These are phyloP conservation scores for Amanita thiersii DNA, from an alignment of 768 basidiomycete genomes.

Conservation along the genomic window DNA sequence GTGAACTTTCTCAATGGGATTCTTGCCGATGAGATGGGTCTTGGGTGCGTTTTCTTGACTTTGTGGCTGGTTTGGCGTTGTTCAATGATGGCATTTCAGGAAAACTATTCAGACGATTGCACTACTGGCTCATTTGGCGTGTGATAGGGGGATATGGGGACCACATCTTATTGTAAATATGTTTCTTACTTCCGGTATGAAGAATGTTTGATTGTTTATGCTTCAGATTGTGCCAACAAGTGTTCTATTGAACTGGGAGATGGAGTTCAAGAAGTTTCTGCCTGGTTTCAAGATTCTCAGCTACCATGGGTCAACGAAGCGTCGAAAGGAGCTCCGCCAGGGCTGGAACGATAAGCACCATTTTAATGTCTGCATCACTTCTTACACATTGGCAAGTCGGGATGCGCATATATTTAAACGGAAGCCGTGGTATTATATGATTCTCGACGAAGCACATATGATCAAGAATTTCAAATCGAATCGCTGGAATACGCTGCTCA, in stretches of 20 bases:
- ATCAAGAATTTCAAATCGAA: conserved; percentile 96
- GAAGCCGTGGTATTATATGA: conserved; percentile 93
- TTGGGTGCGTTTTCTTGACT: conserved; percentile 53
- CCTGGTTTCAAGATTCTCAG: conserved; percentile 82
- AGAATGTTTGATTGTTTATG: conserved; percentile 9
- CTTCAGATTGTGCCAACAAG: conserved; percentile 85
- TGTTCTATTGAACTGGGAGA: conserved; percentile 92
- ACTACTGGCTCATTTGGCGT: conserved; percentile 86
- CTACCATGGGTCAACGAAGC: conserved; percentile 87
- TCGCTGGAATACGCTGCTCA: conserved; percentile 85
- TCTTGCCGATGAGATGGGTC: conserved; percentile 90
- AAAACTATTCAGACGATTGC: conserved; percentile 97
- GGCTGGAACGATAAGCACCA: conserved; percentile 87
- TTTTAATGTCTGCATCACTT: conserved; percentile 94
- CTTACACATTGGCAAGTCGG: conserved; percentile 86
- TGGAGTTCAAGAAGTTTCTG: conserved; percentile 95
- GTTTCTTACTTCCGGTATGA: neutral
- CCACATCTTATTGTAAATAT: conserved; percentile 75
- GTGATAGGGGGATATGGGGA: conserved; percentile 86
- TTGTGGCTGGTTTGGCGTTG: neutral
- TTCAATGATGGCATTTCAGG: conserved; percentile 28
- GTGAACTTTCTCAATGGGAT: conserved; percentile 76
- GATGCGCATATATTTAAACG: conserved; percentile 90
- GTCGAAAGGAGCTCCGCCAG: conserved; percentile 81
- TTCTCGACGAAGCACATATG: conserved; percentile 95